A percentile compares a stretch with the other conserved stretches of the same genome.
These are phyloP conservation scores for Sphagnum magellanicum DNA, from an alignment of 228 moss, liverwort and hornwort species.

Conservation along the genomic window DNA sequence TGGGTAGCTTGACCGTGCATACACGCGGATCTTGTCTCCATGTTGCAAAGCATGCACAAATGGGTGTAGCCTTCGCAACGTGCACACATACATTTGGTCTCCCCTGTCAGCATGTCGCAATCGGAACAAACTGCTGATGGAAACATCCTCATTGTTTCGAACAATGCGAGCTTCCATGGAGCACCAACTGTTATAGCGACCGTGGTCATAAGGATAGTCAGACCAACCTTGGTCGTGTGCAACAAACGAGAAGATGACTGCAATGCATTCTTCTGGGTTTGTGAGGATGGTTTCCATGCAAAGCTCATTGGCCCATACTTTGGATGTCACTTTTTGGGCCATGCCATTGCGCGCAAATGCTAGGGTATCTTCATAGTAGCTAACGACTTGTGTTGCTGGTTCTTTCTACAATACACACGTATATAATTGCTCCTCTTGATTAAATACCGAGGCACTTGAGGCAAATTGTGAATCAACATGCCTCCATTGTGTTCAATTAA, in stretches of 20 bases:
- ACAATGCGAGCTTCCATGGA: not conserved
- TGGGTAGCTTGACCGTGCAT: not conserved
- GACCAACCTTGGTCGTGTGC: constrained; percentile 8
- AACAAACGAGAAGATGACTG: not conserved
- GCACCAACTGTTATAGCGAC: not conserved
- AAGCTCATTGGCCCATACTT: not conserved
- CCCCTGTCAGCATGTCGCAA: not conserved
- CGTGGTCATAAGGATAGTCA: not conserved
- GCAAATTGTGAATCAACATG: too few species aligned
- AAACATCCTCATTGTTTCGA: not conserved
- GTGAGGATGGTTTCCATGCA: not conserved
- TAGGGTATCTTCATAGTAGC: constrained; percentile 1
- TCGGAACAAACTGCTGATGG: not conserved
- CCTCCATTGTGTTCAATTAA: too few species aligned
- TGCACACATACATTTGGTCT: constrained; percentile 4
- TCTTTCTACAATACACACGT: not conserved
- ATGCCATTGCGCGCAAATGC: constrained; percentile 3
- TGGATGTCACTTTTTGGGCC: not conserved
- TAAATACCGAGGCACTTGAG: too few species aligned
- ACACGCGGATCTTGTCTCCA: constrained; percentile 2
- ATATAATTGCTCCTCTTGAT: too few species aligned
- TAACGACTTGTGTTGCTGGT: not conserved
- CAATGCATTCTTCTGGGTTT: not conserved
- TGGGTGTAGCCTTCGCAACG: constrained; percentile 1
- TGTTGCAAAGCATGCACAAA: not conserved